phyloP scores from a whole-genome alignment of 768 basidiomycete species.

The Exidia glandulosa region DNA sequence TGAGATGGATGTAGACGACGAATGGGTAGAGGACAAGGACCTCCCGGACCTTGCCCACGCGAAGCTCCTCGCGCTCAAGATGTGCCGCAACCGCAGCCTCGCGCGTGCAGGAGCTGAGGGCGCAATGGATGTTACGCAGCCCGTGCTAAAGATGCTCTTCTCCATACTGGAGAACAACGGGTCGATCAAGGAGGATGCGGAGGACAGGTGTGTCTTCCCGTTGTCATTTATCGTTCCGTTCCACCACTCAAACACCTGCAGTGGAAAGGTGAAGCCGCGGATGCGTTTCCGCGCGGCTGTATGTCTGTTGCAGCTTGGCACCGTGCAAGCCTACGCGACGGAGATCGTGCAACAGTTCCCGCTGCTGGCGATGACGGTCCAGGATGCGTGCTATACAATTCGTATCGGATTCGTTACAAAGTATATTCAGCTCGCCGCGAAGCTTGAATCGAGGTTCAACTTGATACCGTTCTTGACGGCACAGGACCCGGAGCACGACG shows the following conservation, averaged over 20 bases:
- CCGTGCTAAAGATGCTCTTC: constrained; percentile 66
- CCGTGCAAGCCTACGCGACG: constrained; percentile 43
- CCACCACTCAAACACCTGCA: constrained; percentile 15
- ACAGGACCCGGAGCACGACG: constrained; percentile 82
- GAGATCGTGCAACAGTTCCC: constrained; percentile 53
- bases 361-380: constrained; percentile 58
- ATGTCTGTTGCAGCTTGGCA: constrained; percentile 68
- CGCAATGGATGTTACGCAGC: constrained; percentile 56
- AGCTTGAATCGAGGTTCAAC: constrained; percentile 64
- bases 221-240: constrained; percentile 4
- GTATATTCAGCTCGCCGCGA: constrained; percentile 46
- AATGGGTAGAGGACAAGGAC: constrained; percentile 68
- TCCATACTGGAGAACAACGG: constrained; percentile 63
- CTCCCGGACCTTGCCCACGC: constrained; percentile 49
- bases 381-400: constrained; percentile 87
- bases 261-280: constrained; percentile 56
- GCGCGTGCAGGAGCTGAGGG: constrained; percentile 48
- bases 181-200: constrained; percentile 34
- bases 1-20: constrained; percentile 43
- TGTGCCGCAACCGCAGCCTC: constrained; percentile 71
- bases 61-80: constrained; percentile 67
- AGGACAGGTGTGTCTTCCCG: constrained; percentile 34
- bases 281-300: constrained; percentile 76
- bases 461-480: constrained; percentile 80
- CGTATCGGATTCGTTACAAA: constrained; percentile 71